Conservation (phyloP, 495 filamentous ascomycete species). For the Amorphotheca resinae region DNA sequence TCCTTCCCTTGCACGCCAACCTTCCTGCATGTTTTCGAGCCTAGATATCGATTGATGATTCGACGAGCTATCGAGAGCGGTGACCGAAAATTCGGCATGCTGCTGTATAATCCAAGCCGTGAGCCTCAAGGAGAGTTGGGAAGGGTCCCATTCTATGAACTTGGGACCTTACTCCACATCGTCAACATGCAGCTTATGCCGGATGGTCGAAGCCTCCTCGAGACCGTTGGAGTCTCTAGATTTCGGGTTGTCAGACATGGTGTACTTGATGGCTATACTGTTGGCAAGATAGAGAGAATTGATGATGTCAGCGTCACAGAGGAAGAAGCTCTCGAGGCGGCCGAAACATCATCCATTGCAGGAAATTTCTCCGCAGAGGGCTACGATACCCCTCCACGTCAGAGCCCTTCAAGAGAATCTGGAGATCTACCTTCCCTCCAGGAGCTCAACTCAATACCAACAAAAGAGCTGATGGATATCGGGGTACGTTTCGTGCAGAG, state of each 20-base stretch:
- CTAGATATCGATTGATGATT: slow-evolving; percentile 80
- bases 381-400: slow-evolving; percentile 10
- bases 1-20: slow-evolving; percentile 74
- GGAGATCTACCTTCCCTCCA: slow-evolving; percentile 8
- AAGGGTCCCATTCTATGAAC: slow-evolving; percentile 44
- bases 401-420: slow-evolving; percentile 1
- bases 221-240: slow-evolving; percentile 59
- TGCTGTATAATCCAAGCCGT: slow-evolving; percentile 50
- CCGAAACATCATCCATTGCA: slow-evolving; percentile 34
- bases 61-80: slow-evolving; percentile 58
- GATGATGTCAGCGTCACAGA: slow-evolving; percentile 71
- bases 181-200: slow-evolving; percentile 56
- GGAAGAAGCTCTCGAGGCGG: slow-evolving; percentile 61
- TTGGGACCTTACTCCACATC: slow-evolving; percentile 69
- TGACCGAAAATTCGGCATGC: slow-evolving; percentile 70
- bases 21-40: slow-evolving; percentile 84
- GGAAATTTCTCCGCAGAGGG: slow-evolving; percentile 11
- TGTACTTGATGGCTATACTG: slow-evolving; percentile 60
- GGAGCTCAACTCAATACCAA: slow-evolving; percentile 51
- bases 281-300: slow-evolving; percentile 59
- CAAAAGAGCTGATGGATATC: slow-evolving; percentile 50
- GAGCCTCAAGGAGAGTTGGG: slow-evolving; percentile 47
- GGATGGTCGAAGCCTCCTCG: slow-evolving; percentile 70
- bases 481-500: slow-evolving; percentile 52
- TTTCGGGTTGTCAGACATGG: slow-evolving; percentile 57